Evolutionary conservation across 192 early-diverging fungal species (phyloP), one percentile per base, ranked within the genome.

Genomic region (Linnemannia zychae): DNA sequence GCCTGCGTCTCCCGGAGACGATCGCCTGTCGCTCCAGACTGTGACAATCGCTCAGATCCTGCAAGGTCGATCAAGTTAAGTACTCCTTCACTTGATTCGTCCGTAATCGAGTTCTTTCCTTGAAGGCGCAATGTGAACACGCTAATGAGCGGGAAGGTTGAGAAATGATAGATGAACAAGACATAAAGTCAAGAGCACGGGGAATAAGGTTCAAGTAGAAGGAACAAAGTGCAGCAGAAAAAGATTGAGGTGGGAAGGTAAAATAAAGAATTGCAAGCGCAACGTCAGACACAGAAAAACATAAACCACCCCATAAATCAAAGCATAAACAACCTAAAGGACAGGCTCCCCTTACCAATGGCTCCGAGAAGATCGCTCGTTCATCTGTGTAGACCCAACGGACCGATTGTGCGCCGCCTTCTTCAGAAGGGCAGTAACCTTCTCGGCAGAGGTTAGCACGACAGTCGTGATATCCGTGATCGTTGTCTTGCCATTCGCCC

Each of bases 1-100:
- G 95, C 95, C 81, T 98, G 95, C 3, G 97, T 96, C 68, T 99
- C 98, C 80, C 93, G 95, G 67, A 98, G 87, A 49, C 97, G 90
- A 70, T 99, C 96, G 6, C 97, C 97, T 22, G 92, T 94, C 0
- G 97, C 94, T 4, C 96, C 97, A 6, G 94, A 96, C 67, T 87
- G 88, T 4, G 94, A 92, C 22, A 99, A 89, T 20, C 97, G 91
- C 87, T 99, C 98, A 33, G 95, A 97, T 31, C 98, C 98, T 28
- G 98, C 98, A 66, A 99, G 87, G 82, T 99, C 98, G 76, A 99
- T 96, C 78, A 99, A 85, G 74, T 98, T 98, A 44, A 99, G 92
- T 28, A 94, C 90, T 0, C 97, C 97, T 12, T 88, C 87, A 46
- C 91, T 93, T 4, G 87, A 79, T 87, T 98, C 96, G 40, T 91